phyloP scores from a whole-genome alignment of 2,329 filamentous ascomycete species.

The Colletotrichum lindemuthianum region DNA sequence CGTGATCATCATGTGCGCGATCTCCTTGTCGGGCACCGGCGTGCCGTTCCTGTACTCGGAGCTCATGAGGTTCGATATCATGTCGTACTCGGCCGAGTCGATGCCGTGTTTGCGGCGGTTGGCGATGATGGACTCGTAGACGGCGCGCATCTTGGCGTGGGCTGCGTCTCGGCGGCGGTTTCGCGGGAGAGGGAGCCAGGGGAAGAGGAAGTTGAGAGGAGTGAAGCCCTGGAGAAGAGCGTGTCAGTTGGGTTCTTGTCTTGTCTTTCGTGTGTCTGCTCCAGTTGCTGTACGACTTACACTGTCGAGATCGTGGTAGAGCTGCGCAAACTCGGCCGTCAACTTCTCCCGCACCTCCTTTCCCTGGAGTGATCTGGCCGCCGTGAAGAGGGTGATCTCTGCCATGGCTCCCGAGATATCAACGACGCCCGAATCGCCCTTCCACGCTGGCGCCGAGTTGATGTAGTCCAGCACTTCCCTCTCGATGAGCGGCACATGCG shows the following conservation, averaged over 20 bases:
- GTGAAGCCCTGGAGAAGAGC: slow-evolving; percentile 73
- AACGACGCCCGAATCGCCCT: slow-evolving; percentile 74
- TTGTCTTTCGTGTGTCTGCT: too few species aligned
- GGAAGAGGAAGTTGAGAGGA: slow-evolving; percentile 89
- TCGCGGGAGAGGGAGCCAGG: slow-evolving; percentile 89
- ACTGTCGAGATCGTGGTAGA: slow-evolving; percentile 87
- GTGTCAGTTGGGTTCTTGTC: too few species aligned
- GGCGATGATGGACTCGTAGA: slow-evolving; percentile 85
- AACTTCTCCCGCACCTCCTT: slow-evolving; percentile 84
- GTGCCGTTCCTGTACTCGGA: slow-evolving; percentile 86
- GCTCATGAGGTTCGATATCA: slow-evolving; percentile 91
- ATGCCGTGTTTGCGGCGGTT: slow-evolving; percentile 67
- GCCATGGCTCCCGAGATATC: slow-evolving; percentile 81
- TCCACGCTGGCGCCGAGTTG: slow-evolving; percentile 73
- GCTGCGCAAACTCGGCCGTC: slow-evolving; percentile 79
- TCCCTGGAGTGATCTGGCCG: slow-evolving; percentile 85
- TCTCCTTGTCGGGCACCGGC: slow-evolving; percentile 81
- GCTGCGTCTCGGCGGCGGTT: slow-evolving; percentile 84
- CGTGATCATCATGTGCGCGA: slow-evolving; percentile 94
- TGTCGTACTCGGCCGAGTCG: slow-evolving; percentile 70
- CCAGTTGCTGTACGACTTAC: too few species aligned
- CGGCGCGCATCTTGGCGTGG: slow-evolving; percentile 81
- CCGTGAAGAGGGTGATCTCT: slow-evolving; percentile 90
- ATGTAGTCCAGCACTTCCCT: slow-evolving; percentile 79
- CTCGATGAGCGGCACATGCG: slow-evolving; percentile 82